Evolutionary conservation across 768 basidiomycete genomes (phyloP), one percentile per base, ranked within the genome.

Genomic region (Tricholoma sp.): DNA sequence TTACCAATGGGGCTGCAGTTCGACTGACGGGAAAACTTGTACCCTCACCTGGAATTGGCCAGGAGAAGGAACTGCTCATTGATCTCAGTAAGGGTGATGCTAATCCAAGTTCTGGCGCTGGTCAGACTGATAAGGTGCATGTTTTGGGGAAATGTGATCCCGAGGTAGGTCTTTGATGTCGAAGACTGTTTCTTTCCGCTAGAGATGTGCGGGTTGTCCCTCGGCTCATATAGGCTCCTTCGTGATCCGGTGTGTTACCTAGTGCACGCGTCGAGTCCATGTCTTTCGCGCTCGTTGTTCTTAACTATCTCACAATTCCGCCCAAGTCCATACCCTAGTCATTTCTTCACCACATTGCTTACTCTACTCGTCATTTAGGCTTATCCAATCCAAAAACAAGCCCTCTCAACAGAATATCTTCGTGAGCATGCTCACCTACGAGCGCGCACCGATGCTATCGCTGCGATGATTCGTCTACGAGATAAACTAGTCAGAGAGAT

Each of bases 341-440:
- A 11, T 10, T 19, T 2, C 5, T 7, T 18, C 39, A 18, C 14
- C 18, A 14, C 11, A 22, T n/a, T 18, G n/a, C 14, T 47, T 49
- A 45, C 32, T 41, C 50, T 18, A 31, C 14, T 24, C 45, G 35
- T 37, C 19, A 18, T 46, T 24, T 32, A 94, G 94, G 74, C 72
- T 47, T 98, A 96, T 70, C 94, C 94, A 0, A 93, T 97, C 52
- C 95, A 95, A 71, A 98, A 97, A 69, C 86, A 98, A 70, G 71
- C 84, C 27, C 79, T 93, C 10, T 83, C 90, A 2, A 71, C 80
- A 1, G 88, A 94, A 59, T 88, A 91, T 64, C 79, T 97, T 29
- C 83, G 96, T 7, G 89, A 94, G 57, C 79, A 95, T 65, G 83
- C 84, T 4, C 94, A 98, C 74, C 71, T 99, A n/a, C 86, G 97